Evolutionary conservation across 2,329 filamentous ascomycete genomes (phyloP).

Genomic region (Aspergillus sp.): DNA sequence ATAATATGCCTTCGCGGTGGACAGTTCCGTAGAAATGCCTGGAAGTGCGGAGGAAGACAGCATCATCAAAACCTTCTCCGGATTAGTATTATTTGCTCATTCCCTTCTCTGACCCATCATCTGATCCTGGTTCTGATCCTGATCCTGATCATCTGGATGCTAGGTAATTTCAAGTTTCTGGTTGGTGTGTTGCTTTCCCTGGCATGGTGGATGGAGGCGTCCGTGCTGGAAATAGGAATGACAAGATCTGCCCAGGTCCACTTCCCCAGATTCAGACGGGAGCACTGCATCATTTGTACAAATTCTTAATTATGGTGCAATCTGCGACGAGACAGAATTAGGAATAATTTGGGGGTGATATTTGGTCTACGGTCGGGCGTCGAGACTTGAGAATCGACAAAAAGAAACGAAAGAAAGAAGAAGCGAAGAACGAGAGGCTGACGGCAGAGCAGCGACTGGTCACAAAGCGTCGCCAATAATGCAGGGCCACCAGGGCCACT

Average conservation of each 20-base stretch:
- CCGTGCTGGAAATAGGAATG: slow-evolving; percentile 14
- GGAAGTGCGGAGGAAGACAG: no score
- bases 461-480: slow-evolving; percentile 11
- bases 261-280: slow-evolving; percentile 23
- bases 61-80: neutral
- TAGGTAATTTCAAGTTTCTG: neutral
- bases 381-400: neutral
- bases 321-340: no score
- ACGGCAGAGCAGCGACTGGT: slow-evolving; percentile 10
- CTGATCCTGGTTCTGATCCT: slow-evolving; percentile 8
- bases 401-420: neutral
- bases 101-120: slow-evolving; percentile 1
- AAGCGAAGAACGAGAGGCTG: neutral
- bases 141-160: slow-evolving; percentile 1
- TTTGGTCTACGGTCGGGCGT: neutral
- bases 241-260: slow-evolving; percentile 21
- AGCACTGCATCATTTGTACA: no score
- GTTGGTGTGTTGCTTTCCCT: neutral
- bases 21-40: no score
- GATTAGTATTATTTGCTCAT: neutral
- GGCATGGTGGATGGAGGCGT: slow-evolving; percentile 6
- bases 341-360: neutral
- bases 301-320: no score
- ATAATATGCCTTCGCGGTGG: no score
- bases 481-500: slow-evolving; percentile 13